phyloP scores from a whole-genome alignment of 2,329 filamentous ascomycete genomes.

The Parafenestella ontariensis region DNA sequence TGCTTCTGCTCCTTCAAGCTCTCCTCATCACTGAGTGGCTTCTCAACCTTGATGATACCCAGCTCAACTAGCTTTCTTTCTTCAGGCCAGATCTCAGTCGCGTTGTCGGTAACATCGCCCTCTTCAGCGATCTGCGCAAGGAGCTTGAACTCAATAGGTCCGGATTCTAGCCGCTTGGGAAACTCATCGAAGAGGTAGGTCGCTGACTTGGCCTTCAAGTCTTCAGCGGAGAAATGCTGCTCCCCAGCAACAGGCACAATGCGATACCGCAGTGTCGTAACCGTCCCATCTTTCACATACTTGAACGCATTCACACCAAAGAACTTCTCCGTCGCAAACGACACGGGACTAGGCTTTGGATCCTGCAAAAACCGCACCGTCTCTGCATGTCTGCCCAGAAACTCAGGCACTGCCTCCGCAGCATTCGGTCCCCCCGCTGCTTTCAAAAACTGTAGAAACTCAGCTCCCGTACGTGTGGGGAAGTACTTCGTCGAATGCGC shows the following conservation, averaged over 20 bases:
- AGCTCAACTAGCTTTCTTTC: conserved; percentile 59
- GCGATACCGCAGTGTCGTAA: conserved; percentile 58
- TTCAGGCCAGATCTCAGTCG: conserved; percentile 62
- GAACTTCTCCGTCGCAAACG: conserved; percentile 59
- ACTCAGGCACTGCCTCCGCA: conserved; percentile 47
- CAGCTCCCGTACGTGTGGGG: conserved; percentile 60
- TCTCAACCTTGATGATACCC: conserved; percentile 57
- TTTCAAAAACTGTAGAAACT: conserved; percentile 60
- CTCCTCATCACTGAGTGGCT: conserved; percentile 50
- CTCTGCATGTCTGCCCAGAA: conserved; percentile 55
- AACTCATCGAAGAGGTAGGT: conserved; percentile 62
- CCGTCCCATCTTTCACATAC: conserved; percentile 52
- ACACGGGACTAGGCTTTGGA: conserved; percentile 59
- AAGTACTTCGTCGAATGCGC: conserved; percentile 61
- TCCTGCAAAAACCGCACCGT: conserved; percentile 57
- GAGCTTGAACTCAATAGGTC: conserved; percentile 56
- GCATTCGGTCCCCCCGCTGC: conserved; percentile 46
- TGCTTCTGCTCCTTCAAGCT: conserved; percentile 57
- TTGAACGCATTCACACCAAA: conserved; percentile 60
- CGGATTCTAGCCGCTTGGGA: conserved; percentile 42
- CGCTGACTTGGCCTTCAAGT: conserved; percentile 46
- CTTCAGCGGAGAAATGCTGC: conserved; percentile 49
- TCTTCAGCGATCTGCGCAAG: conserved; percentile 59
- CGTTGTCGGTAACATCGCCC: conserved; percentile 58
- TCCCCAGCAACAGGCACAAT: conserved; percentile 57